A percentile compares a stretch with the other conserved stretches of the same genome.
These are phyloP conservation scores for Dactylellina leptospora DNA, from an alignment of 2,329 filamentous ascomycete genomes.

Conservation along the genomic window DNA sequence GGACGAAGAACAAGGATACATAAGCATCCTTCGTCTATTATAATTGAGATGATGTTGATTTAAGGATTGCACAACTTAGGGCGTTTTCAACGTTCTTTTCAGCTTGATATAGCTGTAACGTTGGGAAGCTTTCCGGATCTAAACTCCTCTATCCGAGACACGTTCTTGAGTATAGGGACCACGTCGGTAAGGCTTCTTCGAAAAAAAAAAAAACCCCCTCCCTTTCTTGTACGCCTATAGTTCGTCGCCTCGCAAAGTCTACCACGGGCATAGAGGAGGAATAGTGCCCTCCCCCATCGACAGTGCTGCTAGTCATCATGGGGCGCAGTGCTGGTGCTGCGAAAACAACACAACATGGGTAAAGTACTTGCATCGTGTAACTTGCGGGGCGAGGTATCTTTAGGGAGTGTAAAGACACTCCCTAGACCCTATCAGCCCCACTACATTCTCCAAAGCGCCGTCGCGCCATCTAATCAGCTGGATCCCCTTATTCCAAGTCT, in stretches of 20 bases:
- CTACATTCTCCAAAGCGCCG: slow-evolving; percentile 12
- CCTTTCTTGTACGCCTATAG: no score
- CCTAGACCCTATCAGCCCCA: slow-evolving; percentile 17
- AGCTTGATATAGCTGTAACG: not conserved
- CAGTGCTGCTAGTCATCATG: no score
- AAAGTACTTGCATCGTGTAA: no score
- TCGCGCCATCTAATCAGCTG: slow-evolving; percentile 30
- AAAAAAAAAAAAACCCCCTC: no score
- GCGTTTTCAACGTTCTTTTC: not conserved
- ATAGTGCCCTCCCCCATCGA: no score
- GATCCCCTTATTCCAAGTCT: slow-evolving; percentile 19
- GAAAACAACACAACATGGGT: slow-evolving; percentile 26
- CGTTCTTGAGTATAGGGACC: no score
- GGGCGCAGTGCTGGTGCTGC: not conserved
- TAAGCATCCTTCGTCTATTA: not conserved
- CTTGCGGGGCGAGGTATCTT: no score
- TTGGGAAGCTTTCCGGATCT: slow-evolving; percentile 10
- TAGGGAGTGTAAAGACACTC: no score
- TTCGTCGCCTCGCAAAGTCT: no score
- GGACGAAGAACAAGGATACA: not conserved
- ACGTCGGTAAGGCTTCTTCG: no score
- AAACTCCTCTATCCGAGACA: not conserved
- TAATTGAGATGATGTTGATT: no score
- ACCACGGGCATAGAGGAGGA: no score
- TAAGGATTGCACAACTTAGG: not conserved